Evolutionary conservation across 306 rosid species (phyloP), one percentile per base, ranked within the genome.

Genomic region (Inga laurina): DNA sequence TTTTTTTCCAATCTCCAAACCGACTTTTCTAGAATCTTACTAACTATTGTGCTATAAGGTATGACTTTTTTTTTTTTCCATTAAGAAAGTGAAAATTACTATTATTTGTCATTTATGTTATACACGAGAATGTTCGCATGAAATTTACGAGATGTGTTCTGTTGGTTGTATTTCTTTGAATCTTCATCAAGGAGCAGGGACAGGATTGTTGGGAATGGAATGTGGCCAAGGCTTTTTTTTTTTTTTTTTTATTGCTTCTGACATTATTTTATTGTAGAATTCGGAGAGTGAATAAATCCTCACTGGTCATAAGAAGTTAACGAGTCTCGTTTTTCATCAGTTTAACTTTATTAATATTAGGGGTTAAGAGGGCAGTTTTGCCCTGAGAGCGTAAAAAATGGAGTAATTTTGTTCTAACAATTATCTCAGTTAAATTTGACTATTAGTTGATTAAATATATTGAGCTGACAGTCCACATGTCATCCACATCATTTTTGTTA

Each of bases 371-470:
- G 7, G 5, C 6, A 35, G 4, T 37, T 5, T 37, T 37, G 8
- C 4, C 8, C 6, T 5, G 0, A 4, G 5, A 0, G 8, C 0
- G 8, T 37, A 7, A 37, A 37, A 37, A 37, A 37, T 37, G 8
- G 1, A 37, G 8, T 0, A 37, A 37, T 37, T 37, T 37, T 37
- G 5, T 0, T 1, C 1, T 5, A 37, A 0, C 41, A 0, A 5
- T 37, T 37, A 37, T 37, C 1, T 1, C 1, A 5, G 1, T 37
- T 37, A 37, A 37, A 5, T 37, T 37, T 37, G 1, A 37, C 0
- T 5, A 1, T 5, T 37, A 5, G 8, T 37, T 37, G 43, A 39
- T 0, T 0, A 39, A 39, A 39, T 39, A 39, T 39, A 1, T 0
- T 39, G 43, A 39, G 1, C 8, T 39, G 1, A 1, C 43, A 39